Evolutionary conservation across 352 stramenopile species (phyloP).

Genomic region (Pythium utonaiense): DNA sequence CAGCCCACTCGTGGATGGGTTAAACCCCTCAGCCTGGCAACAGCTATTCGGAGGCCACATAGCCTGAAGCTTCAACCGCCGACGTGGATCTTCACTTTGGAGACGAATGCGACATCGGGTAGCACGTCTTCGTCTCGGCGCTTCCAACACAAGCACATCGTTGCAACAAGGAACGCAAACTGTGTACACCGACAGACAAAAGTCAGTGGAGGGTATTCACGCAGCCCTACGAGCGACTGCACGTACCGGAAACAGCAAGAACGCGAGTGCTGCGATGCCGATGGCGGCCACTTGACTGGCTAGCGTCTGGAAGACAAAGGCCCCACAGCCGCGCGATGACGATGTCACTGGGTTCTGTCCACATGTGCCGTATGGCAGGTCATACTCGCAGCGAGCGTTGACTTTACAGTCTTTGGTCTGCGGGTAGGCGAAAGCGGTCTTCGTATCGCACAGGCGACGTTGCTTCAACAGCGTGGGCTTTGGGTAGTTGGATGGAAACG

Average conservation of each 20-base stretch:
- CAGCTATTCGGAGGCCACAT: no score
- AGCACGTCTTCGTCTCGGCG: slow-evolving; percentile 65
- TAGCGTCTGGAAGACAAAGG: slow-evolving; percentile 40
- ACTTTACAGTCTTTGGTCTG: slow-evolving; percentile 46
- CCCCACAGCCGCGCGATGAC: slow-evolving; percentile 47
- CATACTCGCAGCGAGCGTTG: slow-evolving; percentile 46
- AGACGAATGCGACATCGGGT: slow-evolving; percentile 51
- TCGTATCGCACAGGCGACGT: slow-evolving; percentile 16
- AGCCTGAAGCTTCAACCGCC: no score
- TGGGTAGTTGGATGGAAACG: slow-evolving; percentile 48
- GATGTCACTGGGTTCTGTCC: slow-evolving; percentile 50
- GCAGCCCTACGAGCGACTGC: neutral
- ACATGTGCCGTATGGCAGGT: slow-evolving; percentile 58
- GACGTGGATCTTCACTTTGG: slow-evolving; percentile 24
- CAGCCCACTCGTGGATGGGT: neutral
- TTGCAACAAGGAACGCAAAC: slow-evolving; percentile 45
- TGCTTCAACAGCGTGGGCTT: slow-evolving; percentile 26
- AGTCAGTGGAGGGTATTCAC: neutral
- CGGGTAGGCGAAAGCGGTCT: slow-evolving; percentile 30
- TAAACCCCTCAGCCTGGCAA: no score
- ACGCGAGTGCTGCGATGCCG: slow-evolving; percentile 27
- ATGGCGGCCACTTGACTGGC: slow-evolving; percentile 47
- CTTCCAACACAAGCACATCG: slow-evolving; percentile 69
- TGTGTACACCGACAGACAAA: slow-evolving; percentile 20
- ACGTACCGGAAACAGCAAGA: slow-evolving; percentile 51